phyloP scores from a whole-genome alignment of 106 monocot genomes.

The Cymbidium sinense region DNA sequence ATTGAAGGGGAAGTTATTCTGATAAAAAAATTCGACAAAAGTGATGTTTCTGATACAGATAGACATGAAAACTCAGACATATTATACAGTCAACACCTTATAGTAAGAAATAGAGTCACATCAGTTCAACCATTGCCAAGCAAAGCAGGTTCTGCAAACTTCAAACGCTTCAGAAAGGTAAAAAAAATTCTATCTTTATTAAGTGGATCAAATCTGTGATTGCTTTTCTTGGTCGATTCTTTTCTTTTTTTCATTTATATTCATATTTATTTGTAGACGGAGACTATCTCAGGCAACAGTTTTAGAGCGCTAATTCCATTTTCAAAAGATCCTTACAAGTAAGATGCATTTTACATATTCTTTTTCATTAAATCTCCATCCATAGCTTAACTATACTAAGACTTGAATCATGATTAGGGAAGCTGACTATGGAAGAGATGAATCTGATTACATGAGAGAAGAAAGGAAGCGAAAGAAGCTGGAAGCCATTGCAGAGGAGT shows the following conservation, averaged over 20 bases:
- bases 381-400: slow-evolving; percentile 1
- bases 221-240: not conserved
- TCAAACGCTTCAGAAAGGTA: slow-evolving; percentile 95
- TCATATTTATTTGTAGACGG: slow-evolving; percentile 28
- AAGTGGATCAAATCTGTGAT: not conserved
- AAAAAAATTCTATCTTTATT: not conserved
- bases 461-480: slow-evolving; percentile 81
- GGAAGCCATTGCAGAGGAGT: slow-evolving; percentile 88
- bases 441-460: slow-evolving; percentile 49
- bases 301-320: slow-evolving; percentile 75
- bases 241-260: slow-evolving; percentile 8
- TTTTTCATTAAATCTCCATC: not conserved
- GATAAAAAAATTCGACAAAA: slow-evolving; percentile 38
- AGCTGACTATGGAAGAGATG: slow-evolving; percentile 37
- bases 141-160: slow-evolving; percentile 34
- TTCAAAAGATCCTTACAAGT: slow-evolving; percentile 87
- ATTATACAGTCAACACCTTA: slow-evolving; percentile 58
- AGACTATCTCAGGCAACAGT: slow-evolving; percentile 57
- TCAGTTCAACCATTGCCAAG: slow-evolving; percentile 8
- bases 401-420: slow-evolving; percentile 31
- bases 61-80: slow-evolving; percentile 71
- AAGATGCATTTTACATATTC: slow-evolving; percentile 1
- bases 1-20: slow-evolving; percentile 1
- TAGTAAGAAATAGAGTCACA: slow-evolving; percentile 34
- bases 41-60: slow-evolving; percentile 29